A percentile compares a stretch with the other conserved stretches of the same genome.
Evolutionary conservation across 371 early-diverging fungal species (phyloP).

Genomic region (Chytridium lagenaria): DNA sequence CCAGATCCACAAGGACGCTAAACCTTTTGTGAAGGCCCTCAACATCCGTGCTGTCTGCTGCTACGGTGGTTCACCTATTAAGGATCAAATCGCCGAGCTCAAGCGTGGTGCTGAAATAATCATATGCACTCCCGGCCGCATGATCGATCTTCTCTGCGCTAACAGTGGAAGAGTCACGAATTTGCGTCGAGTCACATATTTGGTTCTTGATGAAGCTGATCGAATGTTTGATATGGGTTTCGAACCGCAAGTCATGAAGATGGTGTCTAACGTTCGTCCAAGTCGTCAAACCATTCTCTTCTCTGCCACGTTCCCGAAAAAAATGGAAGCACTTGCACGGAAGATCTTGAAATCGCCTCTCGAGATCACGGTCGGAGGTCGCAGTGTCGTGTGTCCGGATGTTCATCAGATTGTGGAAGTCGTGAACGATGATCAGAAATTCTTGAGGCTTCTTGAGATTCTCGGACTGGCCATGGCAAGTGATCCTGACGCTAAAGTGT

Average conservation of each 20-base stretch:
- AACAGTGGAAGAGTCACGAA: conserved; percentile 96
- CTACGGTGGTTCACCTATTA: conserved; percentile 98
- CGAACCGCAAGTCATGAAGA: conserved; percentile 97
- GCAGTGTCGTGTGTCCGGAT: conserved; percentile 86
- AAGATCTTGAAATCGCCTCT: conserved; percentile 88
- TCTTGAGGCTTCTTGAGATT: conserved; percentile 85
- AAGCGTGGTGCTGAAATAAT: conserved; percentile 98
- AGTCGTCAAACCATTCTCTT: conserved; percentile 91
- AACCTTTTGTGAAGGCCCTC: conserved; percentile 83
- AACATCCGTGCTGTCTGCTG: conserved; percentile 88
- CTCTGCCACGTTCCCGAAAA: conserved; percentile 96
- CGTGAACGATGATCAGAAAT: conserved; percentile 84
- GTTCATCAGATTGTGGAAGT: conserved; percentile 92
- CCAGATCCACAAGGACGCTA: conserved; percentile 95
- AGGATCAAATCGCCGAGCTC: conserved; percentile 97
- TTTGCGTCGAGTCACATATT: conserved; percentile 89
- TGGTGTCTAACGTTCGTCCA: conserved; percentile 96
- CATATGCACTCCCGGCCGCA: conserved; percentile 99
- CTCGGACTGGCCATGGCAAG: conserved; percentile 80
- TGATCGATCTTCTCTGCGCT: conserved; percentile 98
- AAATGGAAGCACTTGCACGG: conserved; percentile 97
- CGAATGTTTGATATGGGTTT: conserved; percentile 96
- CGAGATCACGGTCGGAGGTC: conserved; percentile 94
- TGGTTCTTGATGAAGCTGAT: conserved; percentile 97
- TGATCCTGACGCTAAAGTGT: conserved; percentile 56